These are phyloP conservation scores for Trichosporon sp. DNA, from an alignment of 1,284 basidiomycete genomes.

Conservation along the genomic window DNA sequence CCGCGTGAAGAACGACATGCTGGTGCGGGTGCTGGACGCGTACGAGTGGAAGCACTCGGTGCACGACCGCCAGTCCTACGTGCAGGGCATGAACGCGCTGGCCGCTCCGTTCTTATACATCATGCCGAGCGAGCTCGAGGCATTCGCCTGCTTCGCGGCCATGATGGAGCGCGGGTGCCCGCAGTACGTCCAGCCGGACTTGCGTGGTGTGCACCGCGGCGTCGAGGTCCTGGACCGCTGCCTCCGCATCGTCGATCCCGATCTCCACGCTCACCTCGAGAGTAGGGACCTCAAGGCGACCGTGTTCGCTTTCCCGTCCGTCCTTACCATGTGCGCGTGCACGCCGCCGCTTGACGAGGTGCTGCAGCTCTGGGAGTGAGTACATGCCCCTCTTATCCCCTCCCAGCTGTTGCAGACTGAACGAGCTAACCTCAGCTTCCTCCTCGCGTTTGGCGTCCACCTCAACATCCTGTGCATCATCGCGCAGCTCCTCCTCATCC, in stretches of 20 bases:
- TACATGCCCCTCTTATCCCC: slow-evolving; percentile 6
- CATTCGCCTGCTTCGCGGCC: slow-evolving; percentile 90
- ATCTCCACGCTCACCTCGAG: slow-evolving; percentile 76
- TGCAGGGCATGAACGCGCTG: slow-evolving; percentile 98
- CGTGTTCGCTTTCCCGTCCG: slow-evolving; percentile 94
- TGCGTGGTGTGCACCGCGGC: slow-evolving; percentile 91
- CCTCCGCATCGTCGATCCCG: slow-evolving; percentile 83
- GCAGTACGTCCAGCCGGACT: slow-evolving; percentile 89
- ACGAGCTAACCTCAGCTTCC: slow-evolving; percentile 61
- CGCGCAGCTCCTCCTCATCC: slow-evolving; percentile 85
- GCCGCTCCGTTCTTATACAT: slow-evolving; percentile 96
- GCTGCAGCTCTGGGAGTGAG: slow-evolving; percentile 83
- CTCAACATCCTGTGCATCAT: slow-evolving; percentile 95
- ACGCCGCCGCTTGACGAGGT: slow-evolving; percentile 95
- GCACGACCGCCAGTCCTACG: slow-evolving; percentile 66
- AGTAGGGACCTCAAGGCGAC: slow-evolving; percentile 96
- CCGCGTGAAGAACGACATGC: slow-evolving; percentile 91
- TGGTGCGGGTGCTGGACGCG: slow-evolving; percentile 90
- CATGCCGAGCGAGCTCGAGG: slow-evolving; percentile 92
- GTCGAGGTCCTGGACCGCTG: slow-evolving; percentile 92
- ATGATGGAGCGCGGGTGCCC: slow-evolving; percentile 94
- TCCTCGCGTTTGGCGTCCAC: slow-evolving; percentile 93
- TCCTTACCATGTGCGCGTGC: slow-evolving; percentile 92
- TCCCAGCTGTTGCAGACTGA: no score
- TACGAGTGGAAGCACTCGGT: slow-evolving; percentile 77